Conservation (phyloP, 2,329 filamentous ascomycete species). For the Botrytis byssoidea region DNA sequence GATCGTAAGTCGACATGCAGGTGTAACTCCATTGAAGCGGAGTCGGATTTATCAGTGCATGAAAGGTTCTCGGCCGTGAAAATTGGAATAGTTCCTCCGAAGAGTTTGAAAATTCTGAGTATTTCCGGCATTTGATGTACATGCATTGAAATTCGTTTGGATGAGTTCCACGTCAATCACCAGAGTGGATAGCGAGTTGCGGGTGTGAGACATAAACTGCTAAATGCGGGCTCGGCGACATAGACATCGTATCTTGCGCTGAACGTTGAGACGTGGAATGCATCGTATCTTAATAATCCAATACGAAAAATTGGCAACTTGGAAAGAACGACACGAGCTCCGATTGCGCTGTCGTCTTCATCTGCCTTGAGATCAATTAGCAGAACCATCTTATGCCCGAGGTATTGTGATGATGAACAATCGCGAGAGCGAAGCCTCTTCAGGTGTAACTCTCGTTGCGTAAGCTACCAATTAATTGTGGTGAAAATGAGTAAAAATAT, state of each 20-base stretch:
- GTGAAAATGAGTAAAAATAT: no score
- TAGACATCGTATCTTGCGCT: neutral
- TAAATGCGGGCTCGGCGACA: neutral
- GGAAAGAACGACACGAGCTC: neutral
- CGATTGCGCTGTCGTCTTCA: neutral
- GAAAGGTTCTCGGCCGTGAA: neutral
- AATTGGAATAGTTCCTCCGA: neutral
- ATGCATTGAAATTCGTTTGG: no score
- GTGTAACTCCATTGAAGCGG: neutral
- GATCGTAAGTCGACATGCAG: slow-evolving; percentile 1
- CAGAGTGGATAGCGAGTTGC: neutral
- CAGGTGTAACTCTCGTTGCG: neutral
- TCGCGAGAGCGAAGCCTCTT: neutral
- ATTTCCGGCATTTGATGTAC: neutral
- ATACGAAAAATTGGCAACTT: neutral
- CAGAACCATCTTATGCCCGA: neutral
- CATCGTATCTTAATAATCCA: neutral
- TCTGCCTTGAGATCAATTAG: neutral
- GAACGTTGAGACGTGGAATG: neutral
- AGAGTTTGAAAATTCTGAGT: neutral
- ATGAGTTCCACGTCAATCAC: neutral
- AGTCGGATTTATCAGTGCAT: neutral
- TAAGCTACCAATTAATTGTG: neutral
- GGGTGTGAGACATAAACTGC: neutral
- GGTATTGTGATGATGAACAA: neutral